Evolutionary conservation across 495 filamentous ascomycete species (phyloP), one percentile per base, ranked within the genome.

Genomic region (Mytilinidion resinicola): DNA sequence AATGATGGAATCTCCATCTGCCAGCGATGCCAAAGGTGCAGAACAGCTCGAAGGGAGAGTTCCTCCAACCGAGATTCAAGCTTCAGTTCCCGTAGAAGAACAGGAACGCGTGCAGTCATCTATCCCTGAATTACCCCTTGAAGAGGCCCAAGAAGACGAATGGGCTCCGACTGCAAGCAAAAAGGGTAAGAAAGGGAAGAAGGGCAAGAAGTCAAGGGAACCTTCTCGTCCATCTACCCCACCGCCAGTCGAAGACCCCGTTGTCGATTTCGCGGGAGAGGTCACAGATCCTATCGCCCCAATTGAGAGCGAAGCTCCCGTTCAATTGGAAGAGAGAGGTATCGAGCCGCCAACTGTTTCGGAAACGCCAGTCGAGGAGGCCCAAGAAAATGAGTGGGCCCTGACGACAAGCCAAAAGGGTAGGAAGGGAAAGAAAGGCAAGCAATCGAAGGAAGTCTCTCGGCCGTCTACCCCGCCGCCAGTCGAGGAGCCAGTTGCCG

Each of bases 381-480:
- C 51, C 37, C 10, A 49, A 49, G 17, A 49, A 49, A 17, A 49
- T 33, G 46, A 49, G 4, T 30, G 17, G 46, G 46, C 46, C 19
- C 46, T 12, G 53, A 30, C 25, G 9, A 25, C 21, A 49, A 25
- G 17, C 3, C 66, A 68, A 41, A 62, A 64, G 15, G 25, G 19
- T 14, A 67, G 61, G 50, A 67, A 64, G 50, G 36, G 37, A 17
- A 67, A 63, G 50, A 63, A 67, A 48, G 63, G 53, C 47, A 66
- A 66, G 56, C 63, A 66, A 37, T 25, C 9, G 21, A 61, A 61
- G 36, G 34, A 51, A 36, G n/a, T 21, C 35, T 60, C 63, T 20
- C 42, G 25, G 0, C 9, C 41, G 2, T 12, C 42, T 11, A 43
- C 53, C n/a, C 36, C 53, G 15, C 37, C 33, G 17, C 25, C 21